Evolutionary conservation across 306 rosid species (phyloP).

Genomic region (Malus orientalis): DNA sequence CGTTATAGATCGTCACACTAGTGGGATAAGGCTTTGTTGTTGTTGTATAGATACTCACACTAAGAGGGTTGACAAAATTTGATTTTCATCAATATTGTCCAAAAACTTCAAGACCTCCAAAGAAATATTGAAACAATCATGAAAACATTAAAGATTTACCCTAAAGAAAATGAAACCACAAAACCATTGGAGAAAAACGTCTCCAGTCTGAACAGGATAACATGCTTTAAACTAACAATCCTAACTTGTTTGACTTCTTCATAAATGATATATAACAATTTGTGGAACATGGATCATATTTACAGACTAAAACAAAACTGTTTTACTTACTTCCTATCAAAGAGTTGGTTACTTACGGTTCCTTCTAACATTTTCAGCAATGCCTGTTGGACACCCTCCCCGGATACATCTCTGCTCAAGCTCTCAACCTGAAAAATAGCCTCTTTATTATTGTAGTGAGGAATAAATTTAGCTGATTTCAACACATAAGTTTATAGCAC

Average conservation of each 20-base stretch:
- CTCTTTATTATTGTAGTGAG: not conserved
- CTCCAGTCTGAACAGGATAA: not conserved
- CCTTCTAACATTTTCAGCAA: slow-evolving; percentile 75
- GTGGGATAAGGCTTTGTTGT: no score
- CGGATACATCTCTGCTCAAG: slow-evolving; percentile 69
- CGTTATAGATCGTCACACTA: not conserved
- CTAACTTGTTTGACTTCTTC: not conserved
- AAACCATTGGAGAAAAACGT: not conserved
- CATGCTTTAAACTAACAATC: not conserved
- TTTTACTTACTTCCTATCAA: not conserved
- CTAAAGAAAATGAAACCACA: not conserved
- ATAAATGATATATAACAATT: not conserved
- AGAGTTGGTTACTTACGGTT: slow-evolving; percentile 40
- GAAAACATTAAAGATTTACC: not conserved
- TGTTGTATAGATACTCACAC: not conserved
- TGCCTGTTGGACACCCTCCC: slow-evolving; percentile 82
- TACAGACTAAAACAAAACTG: not conserved
- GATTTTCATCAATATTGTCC: not conserved
- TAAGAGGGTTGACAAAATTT: not conserved
- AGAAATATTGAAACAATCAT: not conserved
- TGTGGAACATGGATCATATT: not conserved
- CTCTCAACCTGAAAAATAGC: slow-evolving; percentile 41
- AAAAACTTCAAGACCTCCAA: not conserved
- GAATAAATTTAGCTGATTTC: not conserved
- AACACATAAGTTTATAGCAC: not conserved